Conservation (phyloP, 2,329 filamentous ascomycete genomes). For the Ophiocordyceps unilateralis region DNA sequence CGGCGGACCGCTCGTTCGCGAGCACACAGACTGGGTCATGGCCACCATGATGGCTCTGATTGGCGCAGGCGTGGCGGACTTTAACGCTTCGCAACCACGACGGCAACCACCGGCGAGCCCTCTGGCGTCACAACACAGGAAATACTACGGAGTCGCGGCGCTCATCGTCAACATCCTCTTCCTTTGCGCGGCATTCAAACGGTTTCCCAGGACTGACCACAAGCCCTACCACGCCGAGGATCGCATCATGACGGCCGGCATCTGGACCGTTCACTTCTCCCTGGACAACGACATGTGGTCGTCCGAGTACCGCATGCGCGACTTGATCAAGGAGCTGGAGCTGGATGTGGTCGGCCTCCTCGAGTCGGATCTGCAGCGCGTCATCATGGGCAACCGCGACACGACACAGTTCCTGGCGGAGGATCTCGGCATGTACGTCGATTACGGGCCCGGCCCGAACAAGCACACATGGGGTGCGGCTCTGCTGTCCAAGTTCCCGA, state of each 20-base stretch:
- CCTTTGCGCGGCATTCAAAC: constrained; percentile 64
- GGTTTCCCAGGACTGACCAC: constrained; percentile 88
- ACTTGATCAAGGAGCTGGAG: constrained; percentile 84
- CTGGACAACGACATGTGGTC: constrained; percentile 99
- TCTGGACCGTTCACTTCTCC: constrained; percentile 98
- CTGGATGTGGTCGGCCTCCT: constrained; percentile 93
- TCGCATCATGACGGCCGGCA: constrained; percentile 79
- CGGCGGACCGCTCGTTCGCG: constrained; percentile 77
- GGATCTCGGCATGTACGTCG: constrained; percentile 95
- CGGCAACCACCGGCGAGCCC: constrained; percentile 15
- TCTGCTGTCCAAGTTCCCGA: constrained; percentile 90
- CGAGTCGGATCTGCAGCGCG: constrained; percentile 83
- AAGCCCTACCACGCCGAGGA: constrained; percentile 75
- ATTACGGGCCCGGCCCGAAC: constrained; percentile 92
- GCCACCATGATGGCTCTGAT: constrained; percentile 67
- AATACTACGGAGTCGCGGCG: constrained; percentile 40
- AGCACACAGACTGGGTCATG: constrained; percentile 96
- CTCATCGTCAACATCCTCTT: constrained; percentile 66
- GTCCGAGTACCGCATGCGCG: constrained; percentile 82
- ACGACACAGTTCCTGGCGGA: constrained; percentile 89
- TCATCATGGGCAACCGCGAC: constrained; percentile 99
- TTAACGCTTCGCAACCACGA: constrained; percentile 31
- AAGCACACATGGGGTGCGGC: constrained; percentile 97
- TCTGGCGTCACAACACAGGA: constrained; percentile 26
- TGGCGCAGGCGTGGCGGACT: constrained; percentile 68